A percentile compares a stretch with the other conserved stretches of the same genome.
Conservation (phyloP, 1,284 basidiomycete genomes). For the Ceratobasidium sp. region DNA sequence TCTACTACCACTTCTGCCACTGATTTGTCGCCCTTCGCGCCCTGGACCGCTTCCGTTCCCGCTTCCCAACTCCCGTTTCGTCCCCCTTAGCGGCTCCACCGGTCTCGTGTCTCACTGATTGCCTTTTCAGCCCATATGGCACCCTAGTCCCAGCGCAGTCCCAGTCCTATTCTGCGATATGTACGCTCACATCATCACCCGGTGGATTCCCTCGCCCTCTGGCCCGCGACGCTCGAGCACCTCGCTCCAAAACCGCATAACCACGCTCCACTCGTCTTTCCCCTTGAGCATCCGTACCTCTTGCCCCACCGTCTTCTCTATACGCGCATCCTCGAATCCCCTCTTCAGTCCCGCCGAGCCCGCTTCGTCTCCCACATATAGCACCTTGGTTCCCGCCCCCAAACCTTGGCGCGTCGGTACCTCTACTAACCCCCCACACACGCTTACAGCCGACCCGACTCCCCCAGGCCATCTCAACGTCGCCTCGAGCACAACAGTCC, state of each 20-base stretch:
- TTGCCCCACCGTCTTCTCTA: slow-evolving; percentile 60
- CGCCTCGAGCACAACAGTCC: slow-evolving; percentile 81
- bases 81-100: background rate
- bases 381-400: slow-evolving; percentile 66
- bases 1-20: slow-evolving; percentile 19
- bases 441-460: slow-evolving; percentile 75
- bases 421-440: slow-evolving; percentile 81
- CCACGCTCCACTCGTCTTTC: slow-evolving; percentile 81
- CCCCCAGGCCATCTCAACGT: slow-evolving; percentile 66
- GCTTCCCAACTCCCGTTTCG: background rate
- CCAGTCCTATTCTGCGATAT: background rate
- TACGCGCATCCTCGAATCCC: slow-evolving; percentile 67
- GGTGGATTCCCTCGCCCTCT: slow-evolving; percentile 43
- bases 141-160: background rate
- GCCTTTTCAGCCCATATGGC: background rate
- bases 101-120: background rate
- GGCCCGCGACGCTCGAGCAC: slow-evolving; percentile 68
- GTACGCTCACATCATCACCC: slow-evolving; percentile 16
- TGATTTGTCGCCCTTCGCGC: background rate
- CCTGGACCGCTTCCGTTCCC: background rate
- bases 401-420: slow-evolving; percentile 70
- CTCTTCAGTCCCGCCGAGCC: slow-evolving; percentile 67
- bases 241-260: slow-evolving; percentile 91
- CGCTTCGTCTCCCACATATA: slow-evolving; percentile 60
- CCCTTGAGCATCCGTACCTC: slow-evolving; percentile 79